phyloP scores from a whole-genome alignment of 75 land plant species.

The Picea sitchensis region DNA sequence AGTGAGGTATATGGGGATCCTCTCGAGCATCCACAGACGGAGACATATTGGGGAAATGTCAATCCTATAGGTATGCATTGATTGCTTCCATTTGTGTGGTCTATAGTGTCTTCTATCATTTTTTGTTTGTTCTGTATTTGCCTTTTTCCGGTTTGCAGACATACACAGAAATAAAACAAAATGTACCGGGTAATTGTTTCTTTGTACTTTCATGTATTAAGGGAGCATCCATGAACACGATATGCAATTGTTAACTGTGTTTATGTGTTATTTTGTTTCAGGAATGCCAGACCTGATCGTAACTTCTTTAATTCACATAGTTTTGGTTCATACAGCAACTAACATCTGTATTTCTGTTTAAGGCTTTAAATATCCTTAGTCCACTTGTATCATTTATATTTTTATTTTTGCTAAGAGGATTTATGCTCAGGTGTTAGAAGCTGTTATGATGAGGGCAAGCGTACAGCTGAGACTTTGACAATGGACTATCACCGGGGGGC shows the following conservation, averaged over 20 bases:
- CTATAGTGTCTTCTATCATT: background rate
- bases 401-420: background rate
- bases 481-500: conserved; percentile 90
- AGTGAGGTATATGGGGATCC: conserved; percentile 91
- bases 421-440: conserved; percentile 58
- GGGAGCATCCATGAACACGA: background rate
- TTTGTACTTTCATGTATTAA: background rate
- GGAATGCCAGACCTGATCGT: background rate
- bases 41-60: conserved; percentile 89
- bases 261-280: background rate
- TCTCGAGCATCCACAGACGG: conserved; percentile 82
- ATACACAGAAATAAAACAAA: background rate
- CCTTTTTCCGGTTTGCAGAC: background rate
- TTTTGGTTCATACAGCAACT: background rate
- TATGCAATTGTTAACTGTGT: background rate
- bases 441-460: conserved; percentile 79
- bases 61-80: conserved; percentile 66
- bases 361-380: background rate
- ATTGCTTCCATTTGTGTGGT: background rate
- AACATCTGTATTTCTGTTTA: background rate
- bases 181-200: background rate
- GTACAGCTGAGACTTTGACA: conserved; percentile 76
- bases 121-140: background rate
- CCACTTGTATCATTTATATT: background rate
- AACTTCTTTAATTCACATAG: background rate